phyloP scores from a whole-genome alignment of 1,284 basidiomycete species.

The Apiotrichum veenhuisii region DNA sequence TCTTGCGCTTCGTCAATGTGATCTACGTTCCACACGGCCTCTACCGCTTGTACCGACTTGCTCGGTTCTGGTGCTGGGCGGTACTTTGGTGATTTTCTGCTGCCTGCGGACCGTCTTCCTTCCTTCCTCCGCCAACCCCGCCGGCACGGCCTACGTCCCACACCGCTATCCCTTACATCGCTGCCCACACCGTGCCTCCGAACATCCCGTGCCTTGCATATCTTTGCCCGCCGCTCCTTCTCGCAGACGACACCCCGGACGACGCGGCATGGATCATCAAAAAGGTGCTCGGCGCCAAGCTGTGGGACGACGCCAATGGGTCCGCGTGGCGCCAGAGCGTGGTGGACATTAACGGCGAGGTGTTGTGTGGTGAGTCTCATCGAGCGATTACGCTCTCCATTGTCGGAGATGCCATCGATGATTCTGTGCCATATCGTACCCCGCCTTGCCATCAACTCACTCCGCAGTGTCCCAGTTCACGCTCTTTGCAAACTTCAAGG shows the following conservation, averaged over 20 bases:
- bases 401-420: too few species aligned
- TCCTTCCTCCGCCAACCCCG: too few species aligned
- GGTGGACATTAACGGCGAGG: constrained; percentile 76
- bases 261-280: constrained; percentile 69
- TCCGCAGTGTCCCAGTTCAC: constrained; percentile 75
- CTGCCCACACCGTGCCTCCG: too few species aligned
- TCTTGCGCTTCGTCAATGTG: too few species aligned
- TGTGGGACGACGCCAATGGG: constrained; percentile 60
- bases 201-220: too few species aligned
- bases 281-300: constrained; percentile 70
- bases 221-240: neutral
- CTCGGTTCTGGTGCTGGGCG: too few species aligned
- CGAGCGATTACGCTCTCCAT: neutral
- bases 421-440: neutral
- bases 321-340: constrained; percentile 69
- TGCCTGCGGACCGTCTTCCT: too few species aligned
- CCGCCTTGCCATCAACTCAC: neutral
- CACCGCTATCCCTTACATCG: too few species aligned
- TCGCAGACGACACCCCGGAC: constrained; percentile 66
- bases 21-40: too few species aligned
- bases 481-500: constrained; percentile 82
- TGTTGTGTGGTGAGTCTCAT: constrained; percentile 62
- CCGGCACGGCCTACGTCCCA: too few species aligned
- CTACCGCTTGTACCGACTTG: too few species aligned
- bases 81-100: too few species aligned